A percentile compares a stretch with the other conserved stretches of the same genome.
Evolutionary conservation across 495 filamentous ascomycete genomes (phyloP).

Genomic region (Articulospora tetracladia): DNA sequence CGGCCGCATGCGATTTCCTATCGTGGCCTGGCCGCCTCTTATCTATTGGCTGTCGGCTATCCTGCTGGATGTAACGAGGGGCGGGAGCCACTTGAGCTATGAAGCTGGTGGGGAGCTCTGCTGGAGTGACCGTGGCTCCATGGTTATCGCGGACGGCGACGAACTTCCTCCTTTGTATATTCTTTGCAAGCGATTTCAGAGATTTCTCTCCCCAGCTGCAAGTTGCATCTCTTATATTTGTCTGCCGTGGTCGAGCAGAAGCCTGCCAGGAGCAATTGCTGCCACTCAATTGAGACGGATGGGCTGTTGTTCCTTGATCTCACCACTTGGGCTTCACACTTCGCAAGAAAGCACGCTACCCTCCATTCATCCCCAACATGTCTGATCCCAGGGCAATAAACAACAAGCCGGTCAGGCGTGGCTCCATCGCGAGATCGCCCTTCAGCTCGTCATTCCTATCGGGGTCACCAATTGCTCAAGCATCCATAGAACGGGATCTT

Average conservation of each 20-base stretch:
- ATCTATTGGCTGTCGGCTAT: slow-evolving; percentile 7
- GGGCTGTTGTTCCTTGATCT: neutral
- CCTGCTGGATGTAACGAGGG: neutral
- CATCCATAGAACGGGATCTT: slow-evolving; percentile 67
- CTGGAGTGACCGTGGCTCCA: neutral
- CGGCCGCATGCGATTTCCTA: slow-evolving; percentile 10
- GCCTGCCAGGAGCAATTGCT: neutral
- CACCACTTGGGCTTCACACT: neutral
- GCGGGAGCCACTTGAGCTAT: neutral
- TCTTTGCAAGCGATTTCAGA: neutral
- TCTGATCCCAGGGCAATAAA: slow-evolving; percentile 20
- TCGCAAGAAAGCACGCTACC: no score
- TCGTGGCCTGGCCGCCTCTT: slow-evolving; percentile 3
- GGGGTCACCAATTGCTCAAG: slow-evolving; percentile 60
- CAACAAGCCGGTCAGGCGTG: neutral
- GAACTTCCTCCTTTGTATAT: neutral
- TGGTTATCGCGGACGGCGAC: neutral
- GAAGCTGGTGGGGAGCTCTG: neutral
- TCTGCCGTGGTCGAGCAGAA: neutral
- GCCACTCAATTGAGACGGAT: neutral
- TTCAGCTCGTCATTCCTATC: slow-evolving; percentile 45
- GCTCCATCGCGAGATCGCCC: slow-evolving; percentile 23
- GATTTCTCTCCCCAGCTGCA: neutral
- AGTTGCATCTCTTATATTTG: no score
- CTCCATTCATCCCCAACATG: slow-evolving; percentile 8